phyloP scores from a whole-genome alignment of 257 asterid genomes.

The Nemophila menziesii region DNA sequence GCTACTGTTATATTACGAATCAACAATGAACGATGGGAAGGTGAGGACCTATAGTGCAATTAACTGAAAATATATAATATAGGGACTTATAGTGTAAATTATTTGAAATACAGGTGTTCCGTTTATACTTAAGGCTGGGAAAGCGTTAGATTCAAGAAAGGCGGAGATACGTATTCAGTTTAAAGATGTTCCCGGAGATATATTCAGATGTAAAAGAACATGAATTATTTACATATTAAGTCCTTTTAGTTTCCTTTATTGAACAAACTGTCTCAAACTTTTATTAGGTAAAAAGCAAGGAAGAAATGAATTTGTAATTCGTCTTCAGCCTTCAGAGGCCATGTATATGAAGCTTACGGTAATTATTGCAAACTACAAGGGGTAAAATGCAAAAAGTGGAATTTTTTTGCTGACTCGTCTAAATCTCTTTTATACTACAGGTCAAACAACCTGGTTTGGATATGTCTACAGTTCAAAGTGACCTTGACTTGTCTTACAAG shows the following conservation, averaged over 20 bases:
- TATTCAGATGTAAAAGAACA: slow-evolving; percentile 46
- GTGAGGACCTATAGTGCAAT: slow-evolving; percentile 21
- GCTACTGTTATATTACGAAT: slow-evolving; percentile 58
- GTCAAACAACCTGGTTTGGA: slow-evolving; percentile 97
- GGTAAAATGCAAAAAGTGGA: not conserved
- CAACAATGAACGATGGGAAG: slow-evolving; percentile 97
- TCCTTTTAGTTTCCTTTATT: slow-evolving; percentile 13
- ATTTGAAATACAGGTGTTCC: slow-evolving; percentile 66
- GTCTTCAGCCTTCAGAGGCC: slow-evolving; percentile 96
- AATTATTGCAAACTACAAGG: not conserved
- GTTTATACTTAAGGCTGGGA: slow-evolving; percentile 93
- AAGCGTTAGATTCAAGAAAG: slow-evolving; percentile 85
- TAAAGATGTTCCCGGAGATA: slow-evolving; percentile 98
- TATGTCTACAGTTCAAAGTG: slow-evolving; percentile 86
- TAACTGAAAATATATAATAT: not conserved
- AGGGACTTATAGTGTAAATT: not conserved
- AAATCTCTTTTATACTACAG: slow-evolving; percentile 34
- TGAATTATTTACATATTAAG: not conserved
- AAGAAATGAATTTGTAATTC: slow-evolving; percentile 89
- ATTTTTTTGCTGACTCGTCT: slow-evolving; percentile 3
- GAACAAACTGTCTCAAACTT: slow-evolving; percentile 3
- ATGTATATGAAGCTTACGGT: slow-evolving; percentile 96
- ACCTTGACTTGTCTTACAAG: slow-evolving; percentile 76
- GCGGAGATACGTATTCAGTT: slow-evolving; percentile 92
- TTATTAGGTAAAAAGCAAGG: slow-evolving; percentile 81